Conservation (phyloP, 2,329 filamentous ascomycete genomes). For the Dactylellina leptospora region DNA sequence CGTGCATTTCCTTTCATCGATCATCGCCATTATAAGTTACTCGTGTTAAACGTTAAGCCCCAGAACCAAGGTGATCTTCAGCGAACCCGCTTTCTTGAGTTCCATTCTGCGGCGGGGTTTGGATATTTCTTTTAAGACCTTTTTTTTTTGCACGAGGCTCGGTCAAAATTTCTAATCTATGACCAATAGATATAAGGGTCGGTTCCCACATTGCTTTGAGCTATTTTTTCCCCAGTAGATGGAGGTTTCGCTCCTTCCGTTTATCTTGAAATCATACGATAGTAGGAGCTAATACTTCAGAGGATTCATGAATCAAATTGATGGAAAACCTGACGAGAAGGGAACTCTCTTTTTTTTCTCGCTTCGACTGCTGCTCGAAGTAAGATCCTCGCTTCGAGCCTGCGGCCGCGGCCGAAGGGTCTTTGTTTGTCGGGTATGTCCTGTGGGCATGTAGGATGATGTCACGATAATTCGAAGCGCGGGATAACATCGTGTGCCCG, state of each 20-base stretch:
- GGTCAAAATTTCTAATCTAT: no score
- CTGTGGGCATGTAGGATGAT: constrained; percentile 35
- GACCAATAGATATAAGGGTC: not conserved
- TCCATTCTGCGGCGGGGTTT: constrained; percentile 38
- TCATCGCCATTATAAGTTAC: constrained; percentile 29
- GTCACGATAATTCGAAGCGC: constrained; percentile 18
- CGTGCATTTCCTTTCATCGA: not conserved
- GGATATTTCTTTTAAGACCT: no score
- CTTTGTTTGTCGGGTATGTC: not conserved
- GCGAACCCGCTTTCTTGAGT: constrained; percentile 14
- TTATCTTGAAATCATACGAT: not conserved
- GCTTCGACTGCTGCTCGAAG: constrained; percentile 36
- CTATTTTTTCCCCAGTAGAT: not conserved
- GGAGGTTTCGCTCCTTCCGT: not conserved
- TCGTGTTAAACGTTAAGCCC: not conserved
- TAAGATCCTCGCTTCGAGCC: constrained; percentile 40
- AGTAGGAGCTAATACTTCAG: not conserved
- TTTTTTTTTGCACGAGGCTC: not conserved
- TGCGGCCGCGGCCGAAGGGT: not conserved
- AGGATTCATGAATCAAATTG: not conserved
- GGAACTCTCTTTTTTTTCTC: constrained; percentile 15
- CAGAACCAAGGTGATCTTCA: constrained; percentile 14
- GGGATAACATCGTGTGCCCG: not conserved
- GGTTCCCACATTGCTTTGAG: not conserved
- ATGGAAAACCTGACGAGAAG: constrained; percentile 2